These are phyloP conservation scores for Penicillium antarcticum DNA, from an alignment of 495 filamentous ascomycete genomes.

Conservation along the genomic window DNA sequence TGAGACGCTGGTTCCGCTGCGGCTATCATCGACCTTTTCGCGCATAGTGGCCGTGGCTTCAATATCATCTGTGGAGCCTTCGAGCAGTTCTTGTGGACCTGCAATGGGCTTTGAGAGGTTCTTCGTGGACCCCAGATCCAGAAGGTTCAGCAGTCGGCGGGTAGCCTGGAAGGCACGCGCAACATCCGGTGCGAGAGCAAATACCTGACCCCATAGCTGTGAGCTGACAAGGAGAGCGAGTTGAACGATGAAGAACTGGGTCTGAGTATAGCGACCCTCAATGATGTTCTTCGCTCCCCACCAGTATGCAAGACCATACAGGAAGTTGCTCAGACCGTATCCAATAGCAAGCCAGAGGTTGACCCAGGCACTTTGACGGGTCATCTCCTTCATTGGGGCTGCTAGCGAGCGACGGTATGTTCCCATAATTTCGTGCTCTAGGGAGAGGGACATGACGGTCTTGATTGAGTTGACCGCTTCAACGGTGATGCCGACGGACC, in stretches of 20 bases:
- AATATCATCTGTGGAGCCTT: constrained; percentile 16
- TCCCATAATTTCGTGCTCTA: constrained; percentile 38
- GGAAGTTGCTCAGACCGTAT: constrained; percentile 49
- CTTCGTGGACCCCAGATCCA: constrained; percentile 6
- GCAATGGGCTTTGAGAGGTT: constrained; percentile 3
- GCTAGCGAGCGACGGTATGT: constrained; percentile 37
- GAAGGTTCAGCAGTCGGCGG: constrained; percentile 2
- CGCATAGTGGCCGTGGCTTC: neutral
- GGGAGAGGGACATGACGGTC: constrained; percentile 50
- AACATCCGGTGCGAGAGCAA: constrained; percentile 60
- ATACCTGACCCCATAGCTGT: constrained; percentile 64
- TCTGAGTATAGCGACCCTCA: constrained; percentile 51
- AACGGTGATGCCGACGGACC: constrained; percentile 48
- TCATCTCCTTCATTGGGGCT: constrained; percentile 44
- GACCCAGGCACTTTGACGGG: constrained; percentile 41
- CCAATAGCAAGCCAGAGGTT: constrained; percentile 52
- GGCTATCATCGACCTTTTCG: constrained; percentile 1
- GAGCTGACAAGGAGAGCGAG: constrained; percentile 52
- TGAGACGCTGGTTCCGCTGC: constrained; percentile 35
- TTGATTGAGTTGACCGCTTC: constrained; percentile 52
- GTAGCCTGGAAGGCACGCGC: constrained; percentile 15
- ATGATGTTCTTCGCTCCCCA: constrained; percentile 64
- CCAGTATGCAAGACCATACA: constrained; percentile 67
- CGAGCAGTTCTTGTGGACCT: neutral
- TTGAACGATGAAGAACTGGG: constrained; percentile 10